Conservation (phyloP, 257 asterid species). For the Jacaranda mimosifolia region DNA sequence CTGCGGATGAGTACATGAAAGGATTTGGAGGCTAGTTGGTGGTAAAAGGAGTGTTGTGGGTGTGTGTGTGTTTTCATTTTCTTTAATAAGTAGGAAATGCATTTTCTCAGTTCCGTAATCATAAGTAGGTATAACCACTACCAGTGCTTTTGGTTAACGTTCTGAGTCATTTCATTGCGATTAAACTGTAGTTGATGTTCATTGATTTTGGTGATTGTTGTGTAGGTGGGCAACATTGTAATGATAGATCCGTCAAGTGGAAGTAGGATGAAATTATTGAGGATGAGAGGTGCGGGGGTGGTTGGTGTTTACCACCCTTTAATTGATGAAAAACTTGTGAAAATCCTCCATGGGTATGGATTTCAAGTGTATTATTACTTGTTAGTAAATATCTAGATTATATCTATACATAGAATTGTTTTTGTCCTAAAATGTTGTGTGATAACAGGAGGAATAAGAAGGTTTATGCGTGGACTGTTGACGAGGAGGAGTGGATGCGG, state of each 20-base stretch:
- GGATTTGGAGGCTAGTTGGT: conserved; percentile 9
- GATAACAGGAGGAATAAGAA: conserved; percentile 79
- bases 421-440: neutral
- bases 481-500: conserved; percentile 76
- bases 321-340: conserved; percentile 76
- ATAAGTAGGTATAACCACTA: too few relatives aligned
- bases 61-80: too few relatives aligned
- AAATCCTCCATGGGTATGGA: conserved; percentile 77
- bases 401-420: neutral
- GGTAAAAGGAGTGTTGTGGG: neutral
- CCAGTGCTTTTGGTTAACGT: too few relatives aligned
- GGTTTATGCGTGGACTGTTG: conserved; percentile 94
- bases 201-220: conserved; percentile 33
- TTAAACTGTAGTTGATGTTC: conserved; percentile 3
- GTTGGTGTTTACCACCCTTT: conserved; percentile 94
- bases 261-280: conserved; percentile 62
- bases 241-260: conserved; percentile 80
- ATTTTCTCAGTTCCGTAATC: neutral
- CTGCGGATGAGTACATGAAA: neutral
- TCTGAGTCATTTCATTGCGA: too few relatives aligned
- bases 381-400: neutral
- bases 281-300: conserved; percentile 84
- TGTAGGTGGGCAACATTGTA: conserved; percentile 94
- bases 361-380: neutral
- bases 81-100: neutral